Evolutionary conservation across 2,329 filamentous ascomycete genomes (phyloP), one percentile per base, ranked within the genome.

Genomic region (Stenocarpella maydis): DNA sequence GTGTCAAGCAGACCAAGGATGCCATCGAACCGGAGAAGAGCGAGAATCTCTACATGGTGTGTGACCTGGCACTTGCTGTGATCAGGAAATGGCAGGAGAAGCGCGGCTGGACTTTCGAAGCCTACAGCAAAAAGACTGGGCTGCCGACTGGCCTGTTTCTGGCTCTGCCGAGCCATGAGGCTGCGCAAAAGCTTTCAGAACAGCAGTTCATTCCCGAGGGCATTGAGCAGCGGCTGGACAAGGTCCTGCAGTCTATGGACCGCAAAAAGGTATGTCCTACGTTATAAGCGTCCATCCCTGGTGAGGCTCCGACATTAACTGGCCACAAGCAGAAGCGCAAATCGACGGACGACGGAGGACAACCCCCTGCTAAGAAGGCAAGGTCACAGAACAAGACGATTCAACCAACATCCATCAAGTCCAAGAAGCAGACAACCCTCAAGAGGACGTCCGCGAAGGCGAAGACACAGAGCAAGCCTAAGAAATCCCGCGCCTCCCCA

Each of bases 1-100:
- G 94, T 12, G 91, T 97, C 67, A 99, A 99, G 84, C 92, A 95
- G 79, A 92, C 95, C 12, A 87, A 89, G 50, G 96, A 99, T 78
- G 92, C 88, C 15, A 89, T 98, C 71, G 86, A 87, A 28, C 87
- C 89, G 0, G 82, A 86, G 1, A 84, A 86, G 70, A 93, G 91
- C 74, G 89, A 94, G 69, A 90, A 90, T 71, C 85, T 99, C 0
- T 97, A 98, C 77, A 90, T 95, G 7, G 82, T 99, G 45, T 95
- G 93, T 64, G 96, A 99, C 79, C 86, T 99, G 12, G 90, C 95
- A 0, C 93, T 96, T 79, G 88, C 90, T 3, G 86, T 95, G 15
- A 91, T 98, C 70, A 89, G 93, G 58, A 91, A 91, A 74, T 99
- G 92, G 85, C 93, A 96, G 78, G 94, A 97, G 72, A 87, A 91